Base-by-base conservation (phyloP, 495 filamentous ascomycete genomes). In the Xylaria sp. region DNA sequence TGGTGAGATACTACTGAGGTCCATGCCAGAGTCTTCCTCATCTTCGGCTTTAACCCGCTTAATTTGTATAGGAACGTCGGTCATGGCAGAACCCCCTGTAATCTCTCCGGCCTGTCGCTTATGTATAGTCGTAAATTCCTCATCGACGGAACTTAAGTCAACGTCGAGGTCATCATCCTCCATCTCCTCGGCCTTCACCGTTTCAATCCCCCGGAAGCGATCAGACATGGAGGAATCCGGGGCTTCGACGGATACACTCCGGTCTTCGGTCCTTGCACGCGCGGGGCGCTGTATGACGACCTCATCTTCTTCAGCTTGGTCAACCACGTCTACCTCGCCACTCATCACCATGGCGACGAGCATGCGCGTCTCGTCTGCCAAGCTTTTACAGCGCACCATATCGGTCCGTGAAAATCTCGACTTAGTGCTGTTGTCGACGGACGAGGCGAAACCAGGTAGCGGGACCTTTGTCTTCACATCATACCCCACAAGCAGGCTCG, bases 371-470 rank as follows among this genome's bases (percentile, higher is more conserved):
- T 87, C 83, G 78, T 94, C 91, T 2, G 93, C 91, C 29, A 95
- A 76, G 73, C 91, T 90, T 78, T 90, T 92, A 65, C 93, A 90
- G 48, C 94, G 86, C 21, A 97, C 92, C 84, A 93, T 96, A 77
- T 97, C 92, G 0, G 91, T 93, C 62, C 84, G 87, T 77, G 88
- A 90, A 31, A 71, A 66, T 12, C 50, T 57, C 69, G 43, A 46
- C 52, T 59, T 57, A 29, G 5, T 78, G 11, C 84, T 86, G 3
- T 59, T 75, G 33, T 80, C 70, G 7, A 86, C 85, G 31, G 86
- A 83, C 67, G 87, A 82, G 66, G 87, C 86, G 71, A 93, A 92
- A 0, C 93, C 93, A 0, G 92, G 89, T 2, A 97, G 81, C 0
- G 83, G 74, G 12, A 87, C 86, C 1, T 89, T 88, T 0, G 89